These are phyloP conservation scores for Phytophthora hybrid DNA, from an alignment of 352 stramenopile species.

Conservation along the genomic window DNA sequence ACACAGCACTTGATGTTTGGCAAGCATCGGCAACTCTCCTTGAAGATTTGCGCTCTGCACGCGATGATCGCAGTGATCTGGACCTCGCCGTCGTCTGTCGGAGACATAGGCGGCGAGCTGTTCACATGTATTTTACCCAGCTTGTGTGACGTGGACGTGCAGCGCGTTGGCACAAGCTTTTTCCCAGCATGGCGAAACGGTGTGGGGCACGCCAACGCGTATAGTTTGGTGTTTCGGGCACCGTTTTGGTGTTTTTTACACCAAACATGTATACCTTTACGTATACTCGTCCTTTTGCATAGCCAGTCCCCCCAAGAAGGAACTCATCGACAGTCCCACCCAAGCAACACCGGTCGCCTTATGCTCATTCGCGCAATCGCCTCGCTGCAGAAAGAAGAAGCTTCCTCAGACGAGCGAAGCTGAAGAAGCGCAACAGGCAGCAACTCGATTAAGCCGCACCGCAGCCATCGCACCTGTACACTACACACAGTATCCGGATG, in stretches of 20 bases:
- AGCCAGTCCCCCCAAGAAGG: conserved; percentile 21
- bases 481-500: conserved; percentile 21
- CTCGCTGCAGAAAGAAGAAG: conserved; percentile 19
- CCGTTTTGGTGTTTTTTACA: background rate
- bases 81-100: conserved; percentile 23
- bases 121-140: background rate
- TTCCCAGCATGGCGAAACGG: background rate
- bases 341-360: conserved; percentile 12
- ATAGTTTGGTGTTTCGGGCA: background rate
- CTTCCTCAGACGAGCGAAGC: conserved; percentile 5
- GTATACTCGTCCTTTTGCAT: conserved; percentile 28
- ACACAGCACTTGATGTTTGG: conserved; percentile 17
- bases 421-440: background rate
- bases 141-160: background rate
- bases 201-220: background rate
- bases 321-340: conserved; percentile 29
- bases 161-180: background rate
- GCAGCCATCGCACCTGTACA: background rate
- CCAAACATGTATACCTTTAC: background rate
- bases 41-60: conserved; percentile 28
- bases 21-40: conserved; percentile 26
- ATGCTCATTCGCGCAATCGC: conserved; percentile 40
- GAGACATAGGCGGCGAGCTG: conserved; percentile 8
- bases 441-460: background rate
- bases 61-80: background rate